A percentile compares a stretch with the other conserved stretches of the same genome.
These are phyloP conservation scores for Sporisorium iseilematis-ciliati DNA, from an alignment of 1,284 basidiomycete species.

Conservation along the genomic window DNA sequence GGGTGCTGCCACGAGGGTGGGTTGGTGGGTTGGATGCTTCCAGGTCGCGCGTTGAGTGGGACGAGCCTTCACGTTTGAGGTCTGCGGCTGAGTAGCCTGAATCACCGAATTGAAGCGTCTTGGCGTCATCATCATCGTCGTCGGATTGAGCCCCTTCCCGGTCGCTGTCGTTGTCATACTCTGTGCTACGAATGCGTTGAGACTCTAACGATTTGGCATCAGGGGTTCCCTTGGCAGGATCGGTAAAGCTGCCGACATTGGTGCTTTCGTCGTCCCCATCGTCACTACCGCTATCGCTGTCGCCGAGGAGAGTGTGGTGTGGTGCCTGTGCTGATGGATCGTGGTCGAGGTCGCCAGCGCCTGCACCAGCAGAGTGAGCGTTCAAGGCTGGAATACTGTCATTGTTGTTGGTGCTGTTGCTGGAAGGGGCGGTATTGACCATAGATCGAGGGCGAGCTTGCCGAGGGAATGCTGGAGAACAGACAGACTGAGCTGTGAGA, in stretches of 20 bases:
- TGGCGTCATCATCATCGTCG: slow-evolving; percentile 29
- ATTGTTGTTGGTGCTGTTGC: slow-evolving; percentile 15
- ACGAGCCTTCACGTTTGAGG: slow-evolving; percentile 7
- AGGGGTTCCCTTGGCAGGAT: slow-evolving; percentile 6
- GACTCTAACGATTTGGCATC: slow-evolving; percentile 17
- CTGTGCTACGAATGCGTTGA: slow-evolving; percentile 13
- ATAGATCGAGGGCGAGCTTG: slow-evolving; percentile 13
- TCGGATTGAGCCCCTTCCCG: slow-evolving; percentile 4
- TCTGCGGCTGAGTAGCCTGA: slow-evolving; percentile 25
- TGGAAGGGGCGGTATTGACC: slow-evolving; percentile 16
- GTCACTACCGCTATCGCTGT: slow-evolving; percentile 21
- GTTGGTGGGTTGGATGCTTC: slow-evolving; percentile 17
- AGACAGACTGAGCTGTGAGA: not conserved
- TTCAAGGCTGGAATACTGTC: slow-evolving; percentile 25
- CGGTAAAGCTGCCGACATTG: slow-evolving; percentile 38
- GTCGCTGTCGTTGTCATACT: slow-evolving; percentile 18
- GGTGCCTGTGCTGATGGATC: slow-evolving; percentile 28
- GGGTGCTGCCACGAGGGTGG: slow-evolving; percentile 6
- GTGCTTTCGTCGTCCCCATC: slow-evolving; percentile 31
- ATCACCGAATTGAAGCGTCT: slow-evolving; percentile 22
- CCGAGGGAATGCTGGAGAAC: not conserved
- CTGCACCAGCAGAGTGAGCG: slow-evolving; percentile 5
- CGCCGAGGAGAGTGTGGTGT: slow-evolving; percentile 33
- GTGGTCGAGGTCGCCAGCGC: slow-evolving; percentile 12
- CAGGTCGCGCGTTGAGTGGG: slow-evolving; percentile 12